These are phyloP conservation scores for Cladosporium sp. DNA, from an alignment of 2,329 filamentous ascomycete species.

Conservation along the genomic window DNA sequence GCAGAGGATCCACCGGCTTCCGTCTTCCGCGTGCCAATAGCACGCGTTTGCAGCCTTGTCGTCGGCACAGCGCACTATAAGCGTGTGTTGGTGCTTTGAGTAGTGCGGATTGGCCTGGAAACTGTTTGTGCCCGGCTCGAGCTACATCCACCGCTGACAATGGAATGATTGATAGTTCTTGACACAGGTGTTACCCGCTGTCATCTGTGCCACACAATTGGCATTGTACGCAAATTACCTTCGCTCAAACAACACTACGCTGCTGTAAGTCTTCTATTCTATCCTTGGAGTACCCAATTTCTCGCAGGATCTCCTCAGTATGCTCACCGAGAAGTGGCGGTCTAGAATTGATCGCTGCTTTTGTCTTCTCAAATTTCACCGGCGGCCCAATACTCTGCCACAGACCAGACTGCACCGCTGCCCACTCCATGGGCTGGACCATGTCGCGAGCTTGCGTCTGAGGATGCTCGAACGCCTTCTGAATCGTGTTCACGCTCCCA, in stretches of 20 bases:
- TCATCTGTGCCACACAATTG: neutral
- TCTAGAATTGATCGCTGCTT: conserved; percentile 28
- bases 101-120: conserved; percentile 5
- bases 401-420: conserved; percentile 29
- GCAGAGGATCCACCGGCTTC: conserved; percentile 4
- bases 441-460: conserved; percentile 44
- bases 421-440: conserved; percentile 23
- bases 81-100: conserved; percentile 1
- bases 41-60: conserved; percentile 8
- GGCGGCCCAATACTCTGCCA: conserved; percentile 33
- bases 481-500: conserved; percentile 50
- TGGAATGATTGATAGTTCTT: neutral
- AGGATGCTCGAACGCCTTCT: conserved; percentile 48
- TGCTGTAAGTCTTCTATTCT: conserved; percentile 26
- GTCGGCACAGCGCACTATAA: neutral
- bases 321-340: conserved; percentile 35
- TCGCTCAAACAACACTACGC: conserved; percentile 23
- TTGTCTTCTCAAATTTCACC: conserved; percentile 35
- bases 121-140: neutral
- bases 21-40: conserved; percentile 15
- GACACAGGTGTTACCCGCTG: neutral
- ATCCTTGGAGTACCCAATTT: conserved; percentile 23
- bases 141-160: neutral
- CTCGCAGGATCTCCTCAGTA: conserved; percentile 30
- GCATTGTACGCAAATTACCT: neutral